Evolutionary conservation across 352 stramenopile species (phyloP), one percentile per base, ranked within the genome.

Genomic region (Phytophthora brassicae): DNA sequence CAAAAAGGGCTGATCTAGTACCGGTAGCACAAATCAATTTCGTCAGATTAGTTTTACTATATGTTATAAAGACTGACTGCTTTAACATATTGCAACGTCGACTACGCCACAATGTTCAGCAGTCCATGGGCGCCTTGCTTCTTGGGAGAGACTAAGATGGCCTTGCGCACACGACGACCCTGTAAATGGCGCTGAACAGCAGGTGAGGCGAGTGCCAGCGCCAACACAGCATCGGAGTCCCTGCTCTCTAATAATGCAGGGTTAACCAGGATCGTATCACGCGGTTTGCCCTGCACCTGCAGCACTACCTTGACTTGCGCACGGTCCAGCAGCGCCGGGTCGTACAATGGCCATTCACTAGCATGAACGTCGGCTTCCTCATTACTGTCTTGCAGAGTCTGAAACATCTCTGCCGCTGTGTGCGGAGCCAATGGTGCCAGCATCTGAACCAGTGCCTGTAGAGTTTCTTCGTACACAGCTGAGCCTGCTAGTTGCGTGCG

Each of bases 251-350:
- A 59, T 20, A 83, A 47, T 12, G 85, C 72, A 13, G 74, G 65
- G 16, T 82, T 56, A 26, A 93, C 83, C 14, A 83, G 57, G 45
- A 95, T 80, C 17, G 78, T 90, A 62, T 89, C 86, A 28, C 84
- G 82, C 26, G 74, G 71, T 54, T 91, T 93, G 44, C 86, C 82
- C 53, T 90, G 74, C 31, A 95, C 81, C 45, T 95, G 86, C 22
- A 95, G 67, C 47, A 93, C 84, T 57, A 92, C 80, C 70, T 92
- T 90, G 39, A 92, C 77, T 70, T 92, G 71, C 36, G 84, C 86
- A 42, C 68, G 65, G 16, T 84, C 77, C 17, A 95, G 71, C 63
- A 92, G 50, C 28, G 50, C 54, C 3, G 63, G 44, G 42, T 95
- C 79, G 54, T 79, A 90, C 16, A 55, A 36, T 19, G 86, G 86